Evolutionary conservation across 345 rosid genomes (phyloP).

Genomic region (Eucalyptus leucophloia): DNA sequence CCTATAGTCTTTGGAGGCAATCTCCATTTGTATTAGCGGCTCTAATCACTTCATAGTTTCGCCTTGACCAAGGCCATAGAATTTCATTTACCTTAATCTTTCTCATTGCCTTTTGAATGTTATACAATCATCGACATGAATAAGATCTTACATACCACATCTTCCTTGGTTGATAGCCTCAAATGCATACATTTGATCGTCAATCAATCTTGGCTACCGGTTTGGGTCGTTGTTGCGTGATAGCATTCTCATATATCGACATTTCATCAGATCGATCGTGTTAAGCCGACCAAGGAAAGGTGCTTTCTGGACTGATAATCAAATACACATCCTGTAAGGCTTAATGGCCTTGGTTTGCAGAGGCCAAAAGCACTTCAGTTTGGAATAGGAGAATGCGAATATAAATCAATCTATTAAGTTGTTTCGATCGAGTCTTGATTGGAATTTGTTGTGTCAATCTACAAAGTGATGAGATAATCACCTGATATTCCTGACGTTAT

Average conservation of each 20-base stretch:
- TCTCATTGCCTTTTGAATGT: not conserved
- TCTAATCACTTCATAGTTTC: not conserved
- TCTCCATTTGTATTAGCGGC: not conserved
- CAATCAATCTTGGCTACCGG: not conserved
- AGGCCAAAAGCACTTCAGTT: not conserved
- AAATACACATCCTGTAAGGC: not conserved
- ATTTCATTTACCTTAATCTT: not conserved
- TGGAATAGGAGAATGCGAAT: not conserved
- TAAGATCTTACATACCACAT: not conserved
- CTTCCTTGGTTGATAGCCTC: not conserved
- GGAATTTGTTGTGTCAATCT: not conserved
- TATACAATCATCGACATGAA: not conserved
- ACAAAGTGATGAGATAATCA: not conserved
- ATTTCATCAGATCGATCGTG: not conserved
- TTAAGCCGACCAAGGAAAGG: not conserved
- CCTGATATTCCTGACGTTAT: not conserved
- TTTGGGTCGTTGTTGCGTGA: not conserved
- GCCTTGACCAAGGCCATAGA: not conserved
- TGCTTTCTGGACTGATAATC: not conserved
- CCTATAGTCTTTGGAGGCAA: not conserved
- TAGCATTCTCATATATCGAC: not conserved
- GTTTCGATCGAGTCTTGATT: not conserved
- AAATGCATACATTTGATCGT: not conserved
- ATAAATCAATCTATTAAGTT: not conserved
- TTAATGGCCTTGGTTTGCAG: not conserved